These are phyloP conservation scores for Orobanche coerulescens DNA, from an alignment of 257 asterid species.

Conservation along the genomic window DNA sequence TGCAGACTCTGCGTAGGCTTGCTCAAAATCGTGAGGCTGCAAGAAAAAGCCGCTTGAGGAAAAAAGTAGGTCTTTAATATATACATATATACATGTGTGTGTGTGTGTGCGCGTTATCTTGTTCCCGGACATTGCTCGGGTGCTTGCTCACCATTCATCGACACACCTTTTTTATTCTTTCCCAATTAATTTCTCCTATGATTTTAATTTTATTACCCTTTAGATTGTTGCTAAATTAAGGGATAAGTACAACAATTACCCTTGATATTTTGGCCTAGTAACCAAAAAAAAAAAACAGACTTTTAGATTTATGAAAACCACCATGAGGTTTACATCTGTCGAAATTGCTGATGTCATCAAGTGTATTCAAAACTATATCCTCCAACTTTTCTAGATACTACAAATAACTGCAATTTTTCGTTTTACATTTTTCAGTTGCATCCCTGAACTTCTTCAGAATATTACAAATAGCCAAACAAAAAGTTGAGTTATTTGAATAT, in stretches of 20 bases:
- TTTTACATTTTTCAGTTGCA: no score
- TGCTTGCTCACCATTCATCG: not conserved
- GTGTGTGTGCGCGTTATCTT: no score
- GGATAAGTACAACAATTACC: not conserved
- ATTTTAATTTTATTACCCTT: not conserved
- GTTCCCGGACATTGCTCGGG: not conserved
- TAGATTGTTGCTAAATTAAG: not conserved
- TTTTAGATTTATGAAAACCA: not conserved
- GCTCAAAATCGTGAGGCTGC: constrained; percentile 99
- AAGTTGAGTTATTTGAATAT: no score
- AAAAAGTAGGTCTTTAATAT: constrained; percentile 41
- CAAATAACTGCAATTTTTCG: no score
- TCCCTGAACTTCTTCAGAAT: no score
- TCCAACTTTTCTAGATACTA: no score
- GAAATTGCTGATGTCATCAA: no score
- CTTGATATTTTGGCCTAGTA: not conserved
- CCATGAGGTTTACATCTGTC: no score
- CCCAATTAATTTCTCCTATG: not conserved
- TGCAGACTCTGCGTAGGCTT: constrained; percentile 78
- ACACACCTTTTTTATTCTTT: not conserved
- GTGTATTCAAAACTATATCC: no score
- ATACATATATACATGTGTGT: no score
- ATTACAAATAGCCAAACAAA: no score
- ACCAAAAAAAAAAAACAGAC: not conserved
- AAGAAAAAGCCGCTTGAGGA: constrained; percentile 84